A percentile compares a stretch with the other conserved stretches of the same genome.
Conservation (phyloP, 306 rosid species). For the Quillaja saponaria region DNA sequence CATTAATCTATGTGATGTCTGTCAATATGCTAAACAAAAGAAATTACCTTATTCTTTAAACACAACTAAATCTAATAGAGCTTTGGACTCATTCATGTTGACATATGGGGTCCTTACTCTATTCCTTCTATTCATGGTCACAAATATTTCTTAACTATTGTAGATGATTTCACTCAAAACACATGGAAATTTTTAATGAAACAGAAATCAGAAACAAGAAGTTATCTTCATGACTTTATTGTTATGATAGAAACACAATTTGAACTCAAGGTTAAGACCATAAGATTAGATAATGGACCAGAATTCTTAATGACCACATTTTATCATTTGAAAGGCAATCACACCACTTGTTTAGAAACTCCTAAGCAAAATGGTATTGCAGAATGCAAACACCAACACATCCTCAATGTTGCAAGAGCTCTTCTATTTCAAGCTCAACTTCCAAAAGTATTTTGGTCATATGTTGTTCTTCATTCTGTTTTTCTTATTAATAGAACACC, state of each 20-base stretch:
- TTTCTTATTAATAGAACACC: background rate
- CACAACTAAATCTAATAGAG: background rate
- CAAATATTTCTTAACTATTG: background rate
- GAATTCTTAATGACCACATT: background rate
- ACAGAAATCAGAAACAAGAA: background rate
- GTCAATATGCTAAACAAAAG: background rate
- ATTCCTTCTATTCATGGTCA: background rate
- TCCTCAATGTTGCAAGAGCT: background rate
- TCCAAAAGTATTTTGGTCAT: background rate
- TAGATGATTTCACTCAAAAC: background rate
- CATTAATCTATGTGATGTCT: background rate
- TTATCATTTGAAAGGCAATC: background rate
- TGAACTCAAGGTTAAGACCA: background rate
- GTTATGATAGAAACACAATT: background rate
- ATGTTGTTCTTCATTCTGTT: background rate
- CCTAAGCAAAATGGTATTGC: background rate
- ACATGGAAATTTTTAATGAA: background rate
- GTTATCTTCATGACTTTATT: background rate
- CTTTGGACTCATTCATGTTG: background rate
- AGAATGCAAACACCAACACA: background rate
- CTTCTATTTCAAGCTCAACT: background rate
- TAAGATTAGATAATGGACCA: background rate
- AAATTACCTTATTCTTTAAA: background rate
- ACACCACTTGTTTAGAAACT: background rate
- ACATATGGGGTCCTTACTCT: slow-evolving; percentile 1